Percentiles rank a stretch among this genome's conserved stretches.
phyloP scores from a whole-genome alignment of 768 basidiomycete genomes.

The Pleurotus platypus region DNA sequence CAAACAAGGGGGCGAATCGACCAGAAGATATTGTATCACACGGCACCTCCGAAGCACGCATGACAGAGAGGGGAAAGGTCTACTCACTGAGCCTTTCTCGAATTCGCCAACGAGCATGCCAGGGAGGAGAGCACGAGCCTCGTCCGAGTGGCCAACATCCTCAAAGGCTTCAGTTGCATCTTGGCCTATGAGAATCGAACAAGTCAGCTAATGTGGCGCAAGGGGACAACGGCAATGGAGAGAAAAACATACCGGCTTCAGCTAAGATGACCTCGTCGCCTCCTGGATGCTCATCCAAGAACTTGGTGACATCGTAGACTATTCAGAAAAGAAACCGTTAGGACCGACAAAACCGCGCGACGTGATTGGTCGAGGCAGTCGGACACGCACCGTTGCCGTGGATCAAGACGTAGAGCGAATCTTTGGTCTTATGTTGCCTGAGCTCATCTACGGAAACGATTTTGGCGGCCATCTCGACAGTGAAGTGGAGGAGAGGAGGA shows the following conservation, averaged over 20 bases:
- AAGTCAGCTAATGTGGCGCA: slow-evolving; percentile 2
- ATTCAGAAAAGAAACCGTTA: slow-evolving; percentile 13
- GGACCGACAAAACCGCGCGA: slow-evolving; percentile 23
- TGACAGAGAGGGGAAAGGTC: slow-evolving; percentile 5
- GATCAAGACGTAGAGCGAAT: slow-evolving; percentile 78
- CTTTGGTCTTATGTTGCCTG: slow-evolving; percentile 69
- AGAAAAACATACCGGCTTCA: slow-evolving; percentile 70
- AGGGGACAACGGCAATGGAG: slow-evolving; percentile 7
- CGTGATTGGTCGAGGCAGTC: slow-evolving; percentile 28
- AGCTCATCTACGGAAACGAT: slow-evolving; percentile 71
- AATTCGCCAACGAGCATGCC: slow-evolving; percentile 82
- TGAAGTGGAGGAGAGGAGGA: slow-evolving; percentile 12
- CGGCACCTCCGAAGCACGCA: slow-evolving; percentile 3
- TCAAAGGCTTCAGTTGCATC: slow-evolving; percentile 99
- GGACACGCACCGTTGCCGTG: slow-evolving; percentile 70
- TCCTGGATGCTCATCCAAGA: slow-evolving; percentile 98
- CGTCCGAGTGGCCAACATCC: slow-evolving; percentile 98
- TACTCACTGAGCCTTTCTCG: slow-evolving; percentile 62
- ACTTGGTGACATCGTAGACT: slow-evolving; percentile 94
- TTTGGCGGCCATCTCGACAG: slow-evolving; percentile 42
- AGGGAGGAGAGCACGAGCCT: slow-evolving; percentile 83
- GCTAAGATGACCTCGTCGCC: slow-evolving; percentile 97
- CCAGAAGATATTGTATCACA: slow-evolving; percentile 6
- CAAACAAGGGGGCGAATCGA: not conserved
- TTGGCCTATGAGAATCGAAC: slow-evolving; percentile 51